These are phyloP conservation scores for Trametes meyenii DNA, from an alignment of 768 basidiomycete species.

Conservation along the genomic window DNA sequence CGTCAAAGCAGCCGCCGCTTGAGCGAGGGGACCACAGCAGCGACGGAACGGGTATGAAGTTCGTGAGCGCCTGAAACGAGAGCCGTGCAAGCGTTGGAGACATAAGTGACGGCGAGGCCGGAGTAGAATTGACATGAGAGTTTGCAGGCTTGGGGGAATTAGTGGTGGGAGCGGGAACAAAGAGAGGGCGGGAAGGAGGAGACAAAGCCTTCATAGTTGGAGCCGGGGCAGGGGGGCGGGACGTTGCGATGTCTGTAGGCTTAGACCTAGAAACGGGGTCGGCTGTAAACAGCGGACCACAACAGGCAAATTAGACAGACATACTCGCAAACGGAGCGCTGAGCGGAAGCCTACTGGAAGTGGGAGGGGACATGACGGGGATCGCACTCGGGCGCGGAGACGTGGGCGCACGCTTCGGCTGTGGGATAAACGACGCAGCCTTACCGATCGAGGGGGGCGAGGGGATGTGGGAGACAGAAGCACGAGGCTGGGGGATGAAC, in stretches of 20 bases:
- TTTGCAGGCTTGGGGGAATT: slow-evolving; percentile 24
- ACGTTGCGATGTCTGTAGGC: slow-evolving; percentile 11
- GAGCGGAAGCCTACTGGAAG: slow-evolving; percentile 27
- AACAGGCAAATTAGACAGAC: slow-evolving; percentile 24
- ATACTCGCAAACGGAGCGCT: slow-evolving; percentile 30
- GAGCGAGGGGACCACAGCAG: slow-evolving; percentile 39
- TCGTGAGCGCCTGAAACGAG: slow-evolving; percentile 62
- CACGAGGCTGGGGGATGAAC: slow-evolving; percentile 63
- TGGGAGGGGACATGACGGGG: slow-evolving; percentile 26
- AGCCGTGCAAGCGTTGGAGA: slow-evolving; percentile 58
- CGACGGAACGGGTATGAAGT: slow-evolving; percentile 53
- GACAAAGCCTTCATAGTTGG: slow-evolving; percentile 42
- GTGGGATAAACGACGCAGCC: slow-evolving; percentile 35
- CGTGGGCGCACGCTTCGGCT: slow-evolving; percentile 31
- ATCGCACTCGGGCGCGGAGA: slow-evolving; percentile 19
- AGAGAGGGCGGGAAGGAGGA: slow-evolving; percentile 35
- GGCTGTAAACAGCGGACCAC: slow-evolving; percentile 23
- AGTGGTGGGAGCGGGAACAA: not conserved
- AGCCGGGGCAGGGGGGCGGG: slow-evolving; percentile 23
- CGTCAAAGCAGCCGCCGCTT: slow-evolving; percentile 18
- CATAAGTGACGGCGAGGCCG: slow-evolving; percentile 50
- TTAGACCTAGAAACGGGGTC: slow-evolving; percentile 18
- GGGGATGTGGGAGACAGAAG: slow-evolving; percentile 41
- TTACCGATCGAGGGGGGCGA: slow-evolving; percentile 46
- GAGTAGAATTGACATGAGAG: slow-evolving; percentile 37